Evolutionary conservation across 768 basidiomycete genomes (phyloP).

Genomic region (Inosperma sp.): DNA sequence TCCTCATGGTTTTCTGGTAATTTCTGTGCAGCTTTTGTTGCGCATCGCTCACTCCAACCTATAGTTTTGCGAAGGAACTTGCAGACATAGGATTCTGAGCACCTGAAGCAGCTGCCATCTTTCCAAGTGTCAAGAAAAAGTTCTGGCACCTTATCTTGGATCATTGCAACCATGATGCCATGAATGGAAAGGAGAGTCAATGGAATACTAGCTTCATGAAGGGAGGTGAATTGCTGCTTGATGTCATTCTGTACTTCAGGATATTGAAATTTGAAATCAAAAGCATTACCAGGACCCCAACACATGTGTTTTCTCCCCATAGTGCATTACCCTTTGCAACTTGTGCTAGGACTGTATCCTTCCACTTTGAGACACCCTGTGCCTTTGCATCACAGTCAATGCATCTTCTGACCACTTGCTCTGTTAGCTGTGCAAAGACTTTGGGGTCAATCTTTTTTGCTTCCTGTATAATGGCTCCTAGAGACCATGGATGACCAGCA

Average conservation of each 20-base stretch:
- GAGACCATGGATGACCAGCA: conserved; percentile 7
- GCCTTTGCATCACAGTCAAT: background rate
- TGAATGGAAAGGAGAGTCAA: conserved; percentile 24
- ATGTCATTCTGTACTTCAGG: conserved; percentile 2
- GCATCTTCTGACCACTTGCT: conserved; percentile 8
- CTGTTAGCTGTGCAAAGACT: background rate
- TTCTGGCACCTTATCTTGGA: conserved; percentile 21
- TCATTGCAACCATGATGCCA: conserved; percentile 28
- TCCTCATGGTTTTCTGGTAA: conserved; percentile 28
- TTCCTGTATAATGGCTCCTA: conserved; percentile 1
- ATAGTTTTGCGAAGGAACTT: conserved; percentile 15
- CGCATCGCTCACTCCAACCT: conserved; percentile 22
- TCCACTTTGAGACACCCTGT: conserved; percentile 1
- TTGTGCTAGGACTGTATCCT: background rate
- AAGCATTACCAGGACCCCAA: conserved; percentile 8
- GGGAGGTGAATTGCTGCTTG: conserved; percentile 3
- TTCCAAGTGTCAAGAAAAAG: conserved; percentile 22
- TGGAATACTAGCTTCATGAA: conserved; percentile 19
- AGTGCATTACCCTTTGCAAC: conserved; percentile 7
- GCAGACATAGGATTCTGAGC: conserved; percentile 21
- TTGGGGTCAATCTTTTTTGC: conserved; percentile 5
- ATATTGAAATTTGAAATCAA: too few species aligned
- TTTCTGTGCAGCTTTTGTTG: conserved; percentile 35
- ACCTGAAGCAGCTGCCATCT: conserved; percentile 27
- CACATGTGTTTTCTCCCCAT: conserved; percentile 1